A percentile compares a stretch with the other conserved stretches of the same genome.
These are phyloP conservation scores for Byssoonygena ceratinophila DNA, from an alignment of 2,329 filamentous ascomycete genomes.

Conservation along the genomic window DNA sequence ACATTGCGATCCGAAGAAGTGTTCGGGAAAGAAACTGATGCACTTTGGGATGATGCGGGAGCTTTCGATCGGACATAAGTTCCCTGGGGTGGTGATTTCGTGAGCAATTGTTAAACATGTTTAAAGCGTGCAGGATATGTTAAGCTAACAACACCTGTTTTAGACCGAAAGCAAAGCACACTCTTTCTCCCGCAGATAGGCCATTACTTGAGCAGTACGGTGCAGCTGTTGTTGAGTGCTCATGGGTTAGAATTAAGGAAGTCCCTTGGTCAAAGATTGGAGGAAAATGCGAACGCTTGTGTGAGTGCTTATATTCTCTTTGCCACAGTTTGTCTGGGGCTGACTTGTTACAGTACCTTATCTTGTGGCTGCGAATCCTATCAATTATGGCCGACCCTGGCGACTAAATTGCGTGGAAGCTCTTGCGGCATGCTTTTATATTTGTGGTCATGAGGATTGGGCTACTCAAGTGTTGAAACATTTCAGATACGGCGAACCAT, in stretches of 20 bases:
- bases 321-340: background rate
- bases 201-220: slow-evolving; percentile 77
- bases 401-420: slow-evolving; percentile 92
- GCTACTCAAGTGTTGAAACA: slow-evolving; percentile 69
- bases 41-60: slow-evolving; percentile 86
- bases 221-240: slow-evolving; percentile 92
- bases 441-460: slow-evolving; percentile 87
- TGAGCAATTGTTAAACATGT: slow-evolving; percentile 24
- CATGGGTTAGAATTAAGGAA: slow-evolving; percentile 86
- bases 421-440: slow-evolving; percentile 80
- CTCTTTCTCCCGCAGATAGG: slow-evolving; percentile 71
- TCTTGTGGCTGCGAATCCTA: slow-evolving; percentile 87
- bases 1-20: slow-evolving; percentile 94
- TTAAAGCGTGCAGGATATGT: background rate
- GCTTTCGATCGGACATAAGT: slow-evolving; percentile 81
- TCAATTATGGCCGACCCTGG: slow-evolving; percentile 96
- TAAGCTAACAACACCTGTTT: slow-evolving; percentile 6
- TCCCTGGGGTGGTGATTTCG: slow-evolving; percentile 83
- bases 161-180: slow-evolving; percentile 73
- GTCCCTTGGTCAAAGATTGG: slow-evolving; percentile 86
- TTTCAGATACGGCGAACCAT: slow-evolving; percentile 80
- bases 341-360: slow-evolving; percentile 56
- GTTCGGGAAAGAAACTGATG: slow-evolving; percentile 91
- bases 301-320: slow-evolving; percentile 26
- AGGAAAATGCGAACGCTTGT: slow-evolving; percentile 77